Base-by-base conservation (phyloP, 805 yeast genomes). In the Isabelozyma gotoi region DNA sequence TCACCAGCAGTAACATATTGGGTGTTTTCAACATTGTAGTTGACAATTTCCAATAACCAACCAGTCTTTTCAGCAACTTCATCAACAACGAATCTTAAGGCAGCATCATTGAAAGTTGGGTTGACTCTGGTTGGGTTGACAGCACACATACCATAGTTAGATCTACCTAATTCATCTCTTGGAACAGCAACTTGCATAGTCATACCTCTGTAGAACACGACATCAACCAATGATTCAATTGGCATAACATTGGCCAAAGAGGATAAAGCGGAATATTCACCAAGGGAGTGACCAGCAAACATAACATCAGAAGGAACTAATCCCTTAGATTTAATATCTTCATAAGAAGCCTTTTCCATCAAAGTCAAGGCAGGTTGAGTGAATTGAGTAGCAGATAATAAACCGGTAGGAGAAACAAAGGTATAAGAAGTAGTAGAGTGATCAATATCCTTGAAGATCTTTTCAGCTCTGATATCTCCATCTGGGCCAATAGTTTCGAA, bases 111-210 rank as follows among this genome's bases (percentile, higher is more conserved):
- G 77, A 94, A 94, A 12, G 96, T 87, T 43, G 86, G 73, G 44
- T 87, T 81, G 50, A 94, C 85, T 72, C 99, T 84, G 49, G 95
- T 80, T 60, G 99, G 99, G 75, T 95, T 94, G 46, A 92, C 91
- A 42, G 99, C 99, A 76, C 89, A 81, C 99, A 94, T 94, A 78
- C 98, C 98, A 63, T 94, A 94, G 77, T 94, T 94, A 46, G 99
- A 94, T 74, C 98, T 86, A 39, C 99, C 99, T 40, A 71, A 65
- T 43, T 83, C 80, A 71, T 94, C 99, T 76, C 99, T 86, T 65
- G 98, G 98, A 53, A 94, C 99, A 38, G 99, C 99, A 53, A 94
- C 99, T 77, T 94, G 99, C 99, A 94, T 94, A 39, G 99, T 95
- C 98, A 94, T 94, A 80, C 99, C 99, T 78, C 99, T 85, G 81